These are phyloP conservation scores for Coemansia sp. DNA, from an alignment of 192 early-diverging fungal genomes.

Conservation along the genomic window DNA sequence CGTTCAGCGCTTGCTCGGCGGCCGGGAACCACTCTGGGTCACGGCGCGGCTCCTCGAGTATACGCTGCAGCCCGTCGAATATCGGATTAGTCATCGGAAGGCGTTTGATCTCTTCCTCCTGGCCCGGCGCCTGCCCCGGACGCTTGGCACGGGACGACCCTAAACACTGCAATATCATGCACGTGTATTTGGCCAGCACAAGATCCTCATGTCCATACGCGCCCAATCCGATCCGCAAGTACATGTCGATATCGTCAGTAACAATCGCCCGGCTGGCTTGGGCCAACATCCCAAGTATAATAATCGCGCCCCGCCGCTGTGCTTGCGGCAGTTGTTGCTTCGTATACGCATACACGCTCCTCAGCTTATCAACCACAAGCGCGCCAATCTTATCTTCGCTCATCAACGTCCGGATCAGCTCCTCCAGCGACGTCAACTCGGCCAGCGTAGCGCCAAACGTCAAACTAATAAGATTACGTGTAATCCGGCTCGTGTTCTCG, in stretches of 20 bases:
- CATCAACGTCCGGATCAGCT: slow-evolving; percentile 80
- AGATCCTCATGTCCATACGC: slow-evolving; percentile 78
- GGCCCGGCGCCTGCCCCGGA: slow-evolving; percentile 10
- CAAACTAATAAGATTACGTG: slow-evolving; percentile 61
- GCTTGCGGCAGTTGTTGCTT: slow-evolving; percentile 62
- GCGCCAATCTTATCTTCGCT: slow-evolving; percentile 60
- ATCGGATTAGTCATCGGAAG: slow-evolving; percentile 60
- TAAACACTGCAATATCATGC: slow-evolving; percentile 88
- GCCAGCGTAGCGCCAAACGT: slow-evolving; percentile 84
- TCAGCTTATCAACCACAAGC: slow-evolving; percentile 72
- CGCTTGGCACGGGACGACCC: slow-evolving; percentile 34
- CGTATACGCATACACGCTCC: slow-evolving; percentile 72
- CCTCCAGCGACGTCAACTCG: slow-evolving; percentile 92
- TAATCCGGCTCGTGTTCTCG: slow-evolving; percentile 57
- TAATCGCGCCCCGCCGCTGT: slow-evolving; percentile 84
- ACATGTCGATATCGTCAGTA: slow-evolving; percentile 77
- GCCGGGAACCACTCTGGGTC: slow-evolving; percentile 76
- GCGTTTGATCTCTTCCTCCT: slow-evolving; percentile 46
- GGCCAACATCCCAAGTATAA: slow-evolving; percentile 90
- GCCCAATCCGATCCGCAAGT: slow-evolving; percentile 84
- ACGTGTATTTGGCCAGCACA: slow-evolving; percentile 82
- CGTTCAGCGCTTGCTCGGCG: slow-evolving; percentile 91
- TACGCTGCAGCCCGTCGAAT: slow-evolving; percentile 54
- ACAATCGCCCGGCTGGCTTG: slow-evolving; percentile 81
- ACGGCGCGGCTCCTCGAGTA: slow-evolving; percentile 45